These are phyloP conservation scores for Neurospora discreta DNA, from an alignment of 495 filamentous ascomycete species.

Conservation along the genomic window DNA sequence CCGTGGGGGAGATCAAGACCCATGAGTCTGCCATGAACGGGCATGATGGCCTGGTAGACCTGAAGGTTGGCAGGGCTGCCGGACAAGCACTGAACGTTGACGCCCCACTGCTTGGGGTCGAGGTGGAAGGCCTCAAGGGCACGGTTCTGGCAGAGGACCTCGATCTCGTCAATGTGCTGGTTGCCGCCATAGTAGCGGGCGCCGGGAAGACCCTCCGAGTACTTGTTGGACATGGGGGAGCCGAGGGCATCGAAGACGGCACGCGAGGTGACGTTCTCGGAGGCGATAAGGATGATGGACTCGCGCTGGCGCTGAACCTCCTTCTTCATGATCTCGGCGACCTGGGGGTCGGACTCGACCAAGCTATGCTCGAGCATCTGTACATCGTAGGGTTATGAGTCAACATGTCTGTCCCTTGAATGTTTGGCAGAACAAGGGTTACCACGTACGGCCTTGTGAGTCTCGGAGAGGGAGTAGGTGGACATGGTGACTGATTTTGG, in stretches of 20 bases:
- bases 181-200: conserved; percentile 99
- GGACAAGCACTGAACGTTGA: conserved; percentile 94
- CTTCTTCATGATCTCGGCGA: conserved; percentile 87
- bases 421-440: background rate
- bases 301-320: conserved; percentile 97
- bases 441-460: conserved; percentile 70
- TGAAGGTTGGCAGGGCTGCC: conserved; percentile 94
- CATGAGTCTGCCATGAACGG: conserved; percentile 92
- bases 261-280: conserved; percentile 81
- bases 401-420: conserved; percentile 19
- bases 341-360: conserved; percentile 76
- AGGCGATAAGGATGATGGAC: conserved; percentile 96
- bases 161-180: conserved; percentile 94
- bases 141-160: conserved; percentile 91
- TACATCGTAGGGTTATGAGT: conserved; percentile 29
- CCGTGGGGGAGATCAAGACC: conserved; percentile 95
- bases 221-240: conserved; percentile 95
- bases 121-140: conserved; percentile 87
- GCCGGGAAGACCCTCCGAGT: conserved; percentile 97
- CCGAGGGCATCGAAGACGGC: conserved; percentile 84
- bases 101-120: conserved; percentile 84
- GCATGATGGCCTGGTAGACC: conserved; percentile 98
- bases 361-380: conserved; percentile 88
- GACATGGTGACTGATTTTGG: conserved; percentile 23
- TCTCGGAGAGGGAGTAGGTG: conserved; percentile 76